phyloP scores from a whole-genome alignment of 2,329 filamentous ascomycete species.

The Tolypocladium inflatum region DNA sequence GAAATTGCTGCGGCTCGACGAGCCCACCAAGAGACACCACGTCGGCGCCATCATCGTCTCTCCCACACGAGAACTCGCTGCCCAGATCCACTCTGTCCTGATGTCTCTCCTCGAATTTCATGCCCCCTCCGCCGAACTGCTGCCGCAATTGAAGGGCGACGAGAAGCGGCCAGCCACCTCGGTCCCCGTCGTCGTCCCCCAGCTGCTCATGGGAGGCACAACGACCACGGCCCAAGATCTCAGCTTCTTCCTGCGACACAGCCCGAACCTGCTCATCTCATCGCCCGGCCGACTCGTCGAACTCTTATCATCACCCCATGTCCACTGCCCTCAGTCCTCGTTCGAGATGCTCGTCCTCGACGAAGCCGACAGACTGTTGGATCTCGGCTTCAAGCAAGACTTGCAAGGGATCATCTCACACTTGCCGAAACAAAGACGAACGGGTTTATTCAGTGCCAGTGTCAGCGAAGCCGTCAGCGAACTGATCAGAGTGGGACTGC shows the following conservation, averaged over 20 bases:
- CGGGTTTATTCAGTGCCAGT: conserved; percentile 88
- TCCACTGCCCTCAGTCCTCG: conserved; percentile 77
- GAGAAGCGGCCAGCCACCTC: conserved; percentile 42
- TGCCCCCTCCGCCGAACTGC: conserved; percentile 59
- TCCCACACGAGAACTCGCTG: conserved; percentile 81
- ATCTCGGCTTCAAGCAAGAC: conserved; percentile 89
- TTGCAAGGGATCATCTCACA: conserved; percentile 75
- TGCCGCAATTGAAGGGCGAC: conserved; percentile 44
- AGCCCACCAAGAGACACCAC: conserved; percentile 81
- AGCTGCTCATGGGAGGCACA: conserved; percentile 78
- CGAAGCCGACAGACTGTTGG: conserved; percentile 85
- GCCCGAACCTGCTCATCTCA: conserved; percentile 81
- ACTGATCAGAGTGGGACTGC: conserved; percentile 80
- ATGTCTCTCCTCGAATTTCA: conserved; percentile 74
- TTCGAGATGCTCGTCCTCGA: conserved; percentile 92
- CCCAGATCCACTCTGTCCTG: conserved; percentile 80
- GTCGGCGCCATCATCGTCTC: conserved; percentile 86
- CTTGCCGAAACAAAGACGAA: conserved; percentile 86
- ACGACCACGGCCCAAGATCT: conserved; percentile 77
- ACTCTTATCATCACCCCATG: conserved; percentile 74
- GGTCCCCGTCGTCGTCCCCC: conserved; percentile 59
- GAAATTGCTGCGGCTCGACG: conserved; percentile 68
- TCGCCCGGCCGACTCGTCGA: conserved; percentile 88
- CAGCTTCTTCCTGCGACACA: conserved; percentile 71
- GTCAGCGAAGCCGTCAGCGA: conserved; percentile 94